A percentile compares a stretch with the other conserved stretches of the same genome.
Conservation (phyloP, 2,329 filamentous ascomycete species). For the Monilinia fructicola region DNA sequence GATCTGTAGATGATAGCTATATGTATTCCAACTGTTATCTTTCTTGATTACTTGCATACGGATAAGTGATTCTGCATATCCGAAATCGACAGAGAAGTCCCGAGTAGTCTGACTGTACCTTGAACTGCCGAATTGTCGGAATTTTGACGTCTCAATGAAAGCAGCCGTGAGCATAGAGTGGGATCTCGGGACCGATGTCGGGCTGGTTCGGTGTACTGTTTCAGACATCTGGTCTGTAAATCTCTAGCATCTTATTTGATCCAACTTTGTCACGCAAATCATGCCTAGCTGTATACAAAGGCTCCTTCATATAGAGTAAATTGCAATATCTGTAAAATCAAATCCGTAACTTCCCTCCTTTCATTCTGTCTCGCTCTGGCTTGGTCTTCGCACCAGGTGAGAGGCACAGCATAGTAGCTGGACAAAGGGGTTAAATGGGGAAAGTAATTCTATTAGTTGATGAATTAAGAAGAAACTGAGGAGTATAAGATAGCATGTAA, state of each 20-base stretch:
- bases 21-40: background rate
- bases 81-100: constrained; percentile 6
- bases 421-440: background rate
- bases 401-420: constrained; percentile 1
- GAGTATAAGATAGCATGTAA: background rate
- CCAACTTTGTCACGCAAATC: background rate
- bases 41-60: background rate
- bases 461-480: background rate
- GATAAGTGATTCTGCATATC: background rate
- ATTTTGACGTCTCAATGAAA: background rate
- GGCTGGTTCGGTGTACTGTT: background rate
- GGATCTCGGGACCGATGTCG: background rate
- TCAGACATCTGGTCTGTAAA: background rate
- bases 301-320: background rate
- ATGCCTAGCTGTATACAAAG: background rate
- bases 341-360: background rate
- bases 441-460: too few species aligned
- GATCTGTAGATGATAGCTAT: background rate
- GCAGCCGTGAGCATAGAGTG: background rate
- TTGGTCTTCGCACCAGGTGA: background rate
- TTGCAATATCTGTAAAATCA: background rate
- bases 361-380: background rate
- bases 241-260: background rate
- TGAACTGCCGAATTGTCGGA: constrained; percentile 1
- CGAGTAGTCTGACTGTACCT: constrained; percentile 13